These are phyloP conservation scores for Schizochytrium sp. DNA, from an alignment of 108 stramenopile genomes.

Conservation along the genomic window DNA sequence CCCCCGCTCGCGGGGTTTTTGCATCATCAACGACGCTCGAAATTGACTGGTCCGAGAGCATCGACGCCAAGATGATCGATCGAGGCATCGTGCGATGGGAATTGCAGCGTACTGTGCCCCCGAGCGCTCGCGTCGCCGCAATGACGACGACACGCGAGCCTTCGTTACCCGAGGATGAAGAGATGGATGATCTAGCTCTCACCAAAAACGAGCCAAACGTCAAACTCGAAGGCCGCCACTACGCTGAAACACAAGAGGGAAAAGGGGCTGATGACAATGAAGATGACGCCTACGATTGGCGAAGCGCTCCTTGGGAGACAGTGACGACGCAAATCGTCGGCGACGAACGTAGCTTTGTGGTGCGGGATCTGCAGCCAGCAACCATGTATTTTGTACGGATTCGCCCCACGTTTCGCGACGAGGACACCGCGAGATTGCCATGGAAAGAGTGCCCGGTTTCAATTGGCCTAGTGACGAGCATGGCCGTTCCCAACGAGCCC, in stretches of 20 bases:
- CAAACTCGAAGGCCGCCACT: too few relatives aligned
- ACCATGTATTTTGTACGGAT: constrained; percentile 1
- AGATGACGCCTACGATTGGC: background rate
- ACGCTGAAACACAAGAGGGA: background rate
- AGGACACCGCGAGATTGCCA: background rate
- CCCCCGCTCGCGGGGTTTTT: background rate
- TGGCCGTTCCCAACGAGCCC: constrained; percentile 1
- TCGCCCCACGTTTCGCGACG: background rate
- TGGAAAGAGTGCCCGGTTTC: background rate
- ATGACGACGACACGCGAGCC: too few relatives aligned
- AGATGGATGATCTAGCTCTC: too few relatives aligned
- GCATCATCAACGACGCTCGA: background rate
- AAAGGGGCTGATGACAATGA: background rate
- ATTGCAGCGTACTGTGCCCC: background rate
- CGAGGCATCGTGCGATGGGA: background rate
- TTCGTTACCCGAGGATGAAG: background rate
- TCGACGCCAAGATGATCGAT: background rate
- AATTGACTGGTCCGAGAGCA: background rate
- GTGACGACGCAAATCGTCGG: background rate
- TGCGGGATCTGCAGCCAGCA: background rate
- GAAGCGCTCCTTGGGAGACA: background rate
- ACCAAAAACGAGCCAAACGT: too few relatives aligned
- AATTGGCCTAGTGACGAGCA: background rate
- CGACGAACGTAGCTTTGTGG: background rate
- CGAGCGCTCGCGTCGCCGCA: background rate